Conservation (phyloP, 78 protist genomes). For the Bodo saltans region DNA sequence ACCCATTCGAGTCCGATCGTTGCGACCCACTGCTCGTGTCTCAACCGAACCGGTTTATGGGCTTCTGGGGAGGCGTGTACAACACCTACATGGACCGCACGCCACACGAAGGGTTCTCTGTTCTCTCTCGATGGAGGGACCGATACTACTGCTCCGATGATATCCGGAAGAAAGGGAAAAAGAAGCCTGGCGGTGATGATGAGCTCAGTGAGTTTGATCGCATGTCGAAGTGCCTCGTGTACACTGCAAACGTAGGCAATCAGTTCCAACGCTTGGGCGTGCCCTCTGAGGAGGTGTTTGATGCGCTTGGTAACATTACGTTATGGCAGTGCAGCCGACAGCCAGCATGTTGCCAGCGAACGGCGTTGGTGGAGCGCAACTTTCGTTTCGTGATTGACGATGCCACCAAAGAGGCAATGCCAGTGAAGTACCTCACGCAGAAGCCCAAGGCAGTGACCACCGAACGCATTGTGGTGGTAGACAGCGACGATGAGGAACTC, state of each 20-base stretch:
- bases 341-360: not conserved
- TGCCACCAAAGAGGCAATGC: not conserved
- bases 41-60: constrained; percentile 28
- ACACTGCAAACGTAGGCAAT: not conserved
- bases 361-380: not conserved
- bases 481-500: not conserved
- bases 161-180: not conserved
- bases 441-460: not conserved
- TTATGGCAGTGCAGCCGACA: constrained; percentile 1
- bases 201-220: not conserved
- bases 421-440: constrained; percentile 2
- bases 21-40: not conserved
- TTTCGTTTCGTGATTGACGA: constrained; percentile 19
- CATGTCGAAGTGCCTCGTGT: not conserved
- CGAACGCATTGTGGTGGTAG: not conserved
- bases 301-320: not conserved
- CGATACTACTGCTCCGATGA: not conserved
- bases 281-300: not conserved
- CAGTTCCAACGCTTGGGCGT: not conserved
- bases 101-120: constrained; percentile 17
- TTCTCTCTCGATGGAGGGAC: constrained; percentile 14
- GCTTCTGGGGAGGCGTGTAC: constrained; percentile 12
- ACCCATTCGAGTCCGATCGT: not conserved
- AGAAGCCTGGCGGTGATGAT: not conserved
- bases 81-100: not conserved